These are phyloP conservation scores for Rhodotorula sp. DNA, from an alignment of 1,284 basidiomycete genomes.

Conservation along the genomic window DNA sequence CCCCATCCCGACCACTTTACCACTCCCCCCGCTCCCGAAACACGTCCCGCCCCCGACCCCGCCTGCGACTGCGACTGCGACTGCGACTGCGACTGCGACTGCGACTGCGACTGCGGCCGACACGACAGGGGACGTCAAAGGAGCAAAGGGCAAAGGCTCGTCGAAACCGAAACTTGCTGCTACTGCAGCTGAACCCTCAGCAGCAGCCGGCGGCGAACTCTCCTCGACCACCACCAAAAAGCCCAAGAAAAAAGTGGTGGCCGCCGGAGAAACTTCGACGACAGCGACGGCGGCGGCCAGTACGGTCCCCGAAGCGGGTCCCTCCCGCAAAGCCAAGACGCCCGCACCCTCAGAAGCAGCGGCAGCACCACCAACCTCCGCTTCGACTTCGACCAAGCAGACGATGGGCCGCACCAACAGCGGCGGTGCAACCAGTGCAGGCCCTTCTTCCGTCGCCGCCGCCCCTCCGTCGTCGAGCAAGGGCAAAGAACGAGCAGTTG, in stretches of 20 bases:
- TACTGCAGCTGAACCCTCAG: not conserved
- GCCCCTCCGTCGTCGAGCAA: not conserved
- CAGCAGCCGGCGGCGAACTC: not conserved
- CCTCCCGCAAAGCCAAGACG: not conserved
- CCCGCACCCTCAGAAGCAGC: not conserved
- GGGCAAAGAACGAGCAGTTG: not conserved
- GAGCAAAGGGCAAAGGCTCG: slow-evolving; percentile 8
- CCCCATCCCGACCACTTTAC: slow-evolving; percentile 36
- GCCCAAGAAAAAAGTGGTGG: slow-evolving; percentile 5
- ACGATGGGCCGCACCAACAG: too few species aligned
- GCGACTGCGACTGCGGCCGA: not conserved
- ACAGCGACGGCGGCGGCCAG: not conserved
- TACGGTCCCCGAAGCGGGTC: not conserved
- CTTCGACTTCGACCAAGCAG: too few species aligned
- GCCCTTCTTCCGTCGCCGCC: too few species aligned
- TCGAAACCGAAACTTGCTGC: not conserved
- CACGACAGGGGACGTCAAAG: not conserved
- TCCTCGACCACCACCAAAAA: not conserved
- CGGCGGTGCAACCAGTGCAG: too few species aligned
- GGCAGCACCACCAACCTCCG: too few species aligned
- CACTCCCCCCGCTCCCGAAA: slow-evolving; percentile 42
- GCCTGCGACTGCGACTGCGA: not conserved
- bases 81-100: not conserved
- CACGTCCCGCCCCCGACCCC: slow-evolving; percentile 24
- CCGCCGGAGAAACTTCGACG: not conserved